Percentiles rank a stretch among this genome's conserved stretches.
Conservation (phyloP, 1,284 basidiomycete genomes). For the Dichomitus squalens region DNA sequence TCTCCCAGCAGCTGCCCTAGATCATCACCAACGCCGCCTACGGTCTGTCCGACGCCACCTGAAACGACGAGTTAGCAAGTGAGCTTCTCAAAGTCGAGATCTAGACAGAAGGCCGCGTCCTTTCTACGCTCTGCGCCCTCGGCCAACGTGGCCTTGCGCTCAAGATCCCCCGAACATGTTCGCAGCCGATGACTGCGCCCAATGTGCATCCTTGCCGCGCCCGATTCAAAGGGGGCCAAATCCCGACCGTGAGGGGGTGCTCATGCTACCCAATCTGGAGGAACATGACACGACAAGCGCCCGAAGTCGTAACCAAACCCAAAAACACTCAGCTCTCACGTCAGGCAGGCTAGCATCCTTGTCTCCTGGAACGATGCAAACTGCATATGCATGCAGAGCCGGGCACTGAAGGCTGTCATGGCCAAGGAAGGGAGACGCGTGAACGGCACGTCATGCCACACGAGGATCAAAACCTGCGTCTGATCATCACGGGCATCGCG, state of each 20-base stretch:
- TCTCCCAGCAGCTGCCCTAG: slow-evolving; percentile 8
- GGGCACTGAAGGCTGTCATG: not conserved
- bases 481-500: slow-evolving; percentile 7
- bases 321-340: not conserved
- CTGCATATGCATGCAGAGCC: not conserved
- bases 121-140: too few species aligned
- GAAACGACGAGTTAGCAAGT: not conserved
- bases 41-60: not conserved
- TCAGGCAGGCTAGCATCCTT: not conserved
- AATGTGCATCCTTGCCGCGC: too few species aligned
- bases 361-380: not conserved
- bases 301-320: not conserved
- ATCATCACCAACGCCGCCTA: slow-evolving; percentile 2
- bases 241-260: too few species aligned
- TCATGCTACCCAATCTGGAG: not conserved
- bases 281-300: slow-evolving; percentile 12
- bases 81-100: too few species aligned
- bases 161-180: too few species aligned
- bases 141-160: too few species aligned
- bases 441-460: not conserved
- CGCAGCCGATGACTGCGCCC: too few species aligned
- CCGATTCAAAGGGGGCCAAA: too few species aligned
- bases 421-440: not conserved
- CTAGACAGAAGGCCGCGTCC: too few species aligned
- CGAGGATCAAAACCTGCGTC: not conserved